Base-by-base conservation (phyloP, 2,329 filamentous ascomycete species). In the Cercospora sesami region DNA sequence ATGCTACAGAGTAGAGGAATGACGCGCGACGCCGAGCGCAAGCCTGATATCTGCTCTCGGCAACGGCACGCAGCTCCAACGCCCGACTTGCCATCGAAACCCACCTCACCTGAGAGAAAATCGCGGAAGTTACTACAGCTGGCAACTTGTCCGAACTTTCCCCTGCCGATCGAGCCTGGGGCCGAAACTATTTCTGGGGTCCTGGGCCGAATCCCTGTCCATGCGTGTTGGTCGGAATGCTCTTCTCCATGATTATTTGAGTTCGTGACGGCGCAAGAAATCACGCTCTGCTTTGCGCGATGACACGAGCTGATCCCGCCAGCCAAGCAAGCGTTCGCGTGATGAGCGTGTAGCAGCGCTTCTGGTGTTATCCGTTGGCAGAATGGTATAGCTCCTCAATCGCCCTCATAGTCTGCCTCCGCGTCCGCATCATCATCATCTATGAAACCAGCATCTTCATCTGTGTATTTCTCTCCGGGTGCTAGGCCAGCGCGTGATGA, bases 371-470 rank as follows among this genome's bases (percentile, higher is more conserved):
- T 42, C 51, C 48, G n/a, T 33, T n/a, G 5, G 21, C 42, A 12
- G 45, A 36, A 53, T 9, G 2, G 12, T 36, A 55, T 21, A 42
- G 18, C 48, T n/a, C 31, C 53, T 68, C 66, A 68, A 57, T 79
- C 77, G 60, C 77, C 77, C 39, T 62, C 75, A 71, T 76, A 78
- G 5, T 78, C 77, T 36, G 71, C 77, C 66, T 79, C 76, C 5
- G 71, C 75, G 59, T 79, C 77, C 7, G 69, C 72, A n/a, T 77
- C 78, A 30, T 78, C 78, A 65, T 79, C 77, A 59, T 76, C 77
- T 57, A 79, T 78, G 67, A 79, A 79, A 5, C 75, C 75, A 39
- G 74, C 72, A 33, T 77, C 77, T 48, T 78, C 76, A 9, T 71
- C 73, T 2, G 73, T 75, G 23, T 70, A 70, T 60, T 73, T 74